Percentiles rank a stretch among this genome's conserved stretches.
These are phyloP conservation scores for Wolfiporia cocos DNA, from an alignment of 1,284 basidiomycete genomes.

Conservation along the genomic window DNA sequence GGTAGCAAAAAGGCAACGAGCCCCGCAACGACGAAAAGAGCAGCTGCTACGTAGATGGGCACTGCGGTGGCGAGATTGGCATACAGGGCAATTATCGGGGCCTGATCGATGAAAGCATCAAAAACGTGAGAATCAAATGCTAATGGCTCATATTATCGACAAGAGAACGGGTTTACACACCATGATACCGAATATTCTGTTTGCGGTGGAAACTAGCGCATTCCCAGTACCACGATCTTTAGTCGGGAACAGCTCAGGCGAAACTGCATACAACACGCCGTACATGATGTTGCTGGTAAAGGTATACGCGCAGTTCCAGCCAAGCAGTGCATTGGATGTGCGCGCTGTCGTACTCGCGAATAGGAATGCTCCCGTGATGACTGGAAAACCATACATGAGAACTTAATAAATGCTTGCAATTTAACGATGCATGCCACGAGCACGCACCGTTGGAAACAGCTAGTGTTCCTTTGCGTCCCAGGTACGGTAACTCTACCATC, in stretches of 20 bases:
- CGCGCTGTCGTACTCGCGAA: slow-evolving; percentile 64
- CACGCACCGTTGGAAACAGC: slow-evolving; percentile 48
- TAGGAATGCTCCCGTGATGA: slow-evolving; percentile 62
- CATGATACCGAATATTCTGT: slow-evolving; percentile 61
- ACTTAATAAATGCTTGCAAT: no score
- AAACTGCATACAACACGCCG: slow-evolving; percentile 62
- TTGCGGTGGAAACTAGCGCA: slow-evolving; percentile 53
- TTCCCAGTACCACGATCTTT: slow-evolving; percentile 71
- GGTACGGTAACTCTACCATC: slow-evolving; percentile 49
- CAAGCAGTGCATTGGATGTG: slow-evolving; percentile 56
- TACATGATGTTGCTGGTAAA: slow-evolving; percentile 70
- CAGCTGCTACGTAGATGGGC: slow-evolving; percentile 69
- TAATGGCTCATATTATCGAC: no score
- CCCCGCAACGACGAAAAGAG: slow-evolving; percentile 56
- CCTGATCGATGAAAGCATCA: no score
- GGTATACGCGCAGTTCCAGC: slow-evolving; percentile 68
- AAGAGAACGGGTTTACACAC: slow-evolving; percentile 28
- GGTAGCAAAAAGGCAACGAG: slow-evolving; percentile 63
- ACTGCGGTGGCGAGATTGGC: slow-evolving; percentile 53
- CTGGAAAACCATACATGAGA: no score
- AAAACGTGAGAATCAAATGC: not conserved
- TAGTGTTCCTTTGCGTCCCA: slow-evolving; percentile 61
- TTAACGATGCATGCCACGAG: no score
- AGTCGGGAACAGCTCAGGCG: slow-evolving; percentile 67
- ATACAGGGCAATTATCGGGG: slow-evolving; percentile 63